Percentiles rank a stretch among this genome's conserved stretches.
phyloP scores from a whole-genome alignment of 176 grass and related monocot species.

The Eleusine indica region DNA sequence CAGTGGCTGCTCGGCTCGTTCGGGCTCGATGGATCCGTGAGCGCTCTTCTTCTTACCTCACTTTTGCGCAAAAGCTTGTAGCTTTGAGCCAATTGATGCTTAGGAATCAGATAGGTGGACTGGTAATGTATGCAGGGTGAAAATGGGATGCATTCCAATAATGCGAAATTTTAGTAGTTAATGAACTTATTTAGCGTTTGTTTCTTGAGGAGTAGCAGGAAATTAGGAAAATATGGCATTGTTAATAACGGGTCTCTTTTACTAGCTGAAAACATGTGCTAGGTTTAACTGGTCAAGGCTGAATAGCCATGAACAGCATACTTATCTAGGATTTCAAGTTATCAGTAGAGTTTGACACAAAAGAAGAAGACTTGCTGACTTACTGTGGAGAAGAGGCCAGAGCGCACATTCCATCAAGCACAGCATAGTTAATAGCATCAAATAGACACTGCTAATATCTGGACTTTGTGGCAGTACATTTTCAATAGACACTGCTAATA shows the following conservation, averaged over 20 bases:
- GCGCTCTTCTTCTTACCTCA: constrained; percentile 28
- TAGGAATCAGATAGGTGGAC: background rate
- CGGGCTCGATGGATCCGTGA: constrained; percentile 77
- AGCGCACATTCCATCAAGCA: background rate
- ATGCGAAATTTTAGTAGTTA: background rate
- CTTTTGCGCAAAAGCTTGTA: background rate
- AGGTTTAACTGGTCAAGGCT: background rate
- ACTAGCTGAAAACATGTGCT: background rate
- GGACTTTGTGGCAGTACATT: background rate
- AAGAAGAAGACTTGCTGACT: background rate
- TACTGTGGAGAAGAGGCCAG: background rate
- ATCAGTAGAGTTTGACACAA: background rate
- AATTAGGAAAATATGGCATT: background rate
- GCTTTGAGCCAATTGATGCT: background rate
- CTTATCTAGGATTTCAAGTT: background rate
- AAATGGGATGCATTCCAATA: constrained; percentile 12
- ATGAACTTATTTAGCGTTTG: background rate
- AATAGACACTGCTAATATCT: background rate
- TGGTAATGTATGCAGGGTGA: background rate
- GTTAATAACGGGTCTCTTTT: background rate
- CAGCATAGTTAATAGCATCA: background rate
- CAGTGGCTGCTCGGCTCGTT: constrained; percentile 63
- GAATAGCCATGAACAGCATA: constrained; percentile 10
- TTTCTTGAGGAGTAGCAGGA: background rate
- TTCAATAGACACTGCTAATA: background rate